phyloP scores from a whole-genome alignment of 495 filamentous ascomycete genomes.

The Clavariopsis aquatica region DNA sequence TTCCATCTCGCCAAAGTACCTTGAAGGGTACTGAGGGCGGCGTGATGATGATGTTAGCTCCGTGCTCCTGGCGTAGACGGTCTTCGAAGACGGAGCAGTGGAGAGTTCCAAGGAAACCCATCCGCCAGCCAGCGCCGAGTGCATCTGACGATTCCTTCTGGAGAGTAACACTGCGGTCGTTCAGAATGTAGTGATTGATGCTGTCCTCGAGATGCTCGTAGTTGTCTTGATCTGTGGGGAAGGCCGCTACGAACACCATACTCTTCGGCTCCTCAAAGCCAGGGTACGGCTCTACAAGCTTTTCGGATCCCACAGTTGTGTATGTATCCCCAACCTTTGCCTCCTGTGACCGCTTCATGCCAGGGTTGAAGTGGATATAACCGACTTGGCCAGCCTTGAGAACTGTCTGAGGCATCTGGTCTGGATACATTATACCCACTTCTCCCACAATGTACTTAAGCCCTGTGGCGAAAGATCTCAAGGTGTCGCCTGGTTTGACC shows the following conservation, averaged over 20 bases:
- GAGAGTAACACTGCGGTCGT: slow-evolving; percentile 90
- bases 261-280: slow-evolving; percentile 98
- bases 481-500: slow-evolving; percentile 75
- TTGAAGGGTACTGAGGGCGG: slow-evolving; percentile 93
- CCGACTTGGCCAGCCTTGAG: slow-evolving; percentile 92
- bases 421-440: slow-evolving; percentile 94
- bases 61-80: slow-evolving; percentile 91
- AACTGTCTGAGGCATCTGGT: slow-evolving; percentile 75
- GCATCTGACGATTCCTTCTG: slow-evolving; percentile 93
- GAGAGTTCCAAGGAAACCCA: slow-evolving; percentile 93
- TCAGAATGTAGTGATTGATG: slow-evolving; percentile 89
- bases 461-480: slow-evolving; percentile 82
- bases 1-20: slow-evolving; percentile 72
- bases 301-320: slow-evolving; percentile 79
- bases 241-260: slow-evolving; percentile 98
- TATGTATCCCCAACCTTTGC: slow-evolving; percentile 96
- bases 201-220: slow-evolving; percentile 89
- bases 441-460: slow-evolving; percentile 90
- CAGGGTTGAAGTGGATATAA: slow-evolving; percentile 95
- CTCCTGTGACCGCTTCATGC: slow-evolving; percentile 94
- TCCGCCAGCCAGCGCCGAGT: slow-evolving; percentile 86
- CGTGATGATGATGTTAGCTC: slow-evolving; percentile 93
- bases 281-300: slow-evolving; percentile 73
- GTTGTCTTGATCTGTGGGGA: slow-evolving; percentile 84
- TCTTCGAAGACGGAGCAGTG: slow-evolving; percentile 99